Evolutionary conservation across 2,329 filamentous ascomycete genomes (phyloP).

Genomic region (Ascochyta lentis): DNA sequence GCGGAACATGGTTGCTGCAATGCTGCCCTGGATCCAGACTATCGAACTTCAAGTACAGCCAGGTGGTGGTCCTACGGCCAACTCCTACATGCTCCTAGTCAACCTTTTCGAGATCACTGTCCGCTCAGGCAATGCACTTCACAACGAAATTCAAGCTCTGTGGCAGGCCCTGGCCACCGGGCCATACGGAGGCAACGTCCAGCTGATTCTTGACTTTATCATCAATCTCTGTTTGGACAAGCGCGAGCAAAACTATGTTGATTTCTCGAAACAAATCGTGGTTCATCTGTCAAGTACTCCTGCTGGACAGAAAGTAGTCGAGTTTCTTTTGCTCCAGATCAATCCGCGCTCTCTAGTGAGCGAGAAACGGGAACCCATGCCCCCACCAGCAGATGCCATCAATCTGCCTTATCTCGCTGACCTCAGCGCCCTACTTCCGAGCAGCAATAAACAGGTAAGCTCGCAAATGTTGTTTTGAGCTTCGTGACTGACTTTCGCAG

Average conservation of each 20-base stretch:
- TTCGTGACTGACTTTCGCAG: slow-evolving; percentile 43
- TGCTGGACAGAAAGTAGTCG: slow-evolving; percentile 88
- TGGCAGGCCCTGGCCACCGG: slow-evolving; percentile 97
- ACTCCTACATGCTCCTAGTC: slow-evolving; percentile 91
- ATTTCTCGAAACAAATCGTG: slow-evolving; percentile 97
- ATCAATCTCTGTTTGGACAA: slow-evolving; percentile 92
- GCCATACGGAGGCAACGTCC: slow-evolving; percentile 90
- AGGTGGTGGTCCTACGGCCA: slow-evolving; percentile 86
- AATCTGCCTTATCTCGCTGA: slow-evolving; percentile 86
- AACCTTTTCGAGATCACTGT: slow-evolving; percentile 97
- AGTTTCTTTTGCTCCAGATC: slow-evolving; percentile 90
- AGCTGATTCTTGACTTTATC: slow-evolving; percentile 93
- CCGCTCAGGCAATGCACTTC: slow-evolving; percentile 82
- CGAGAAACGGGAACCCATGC: slow-evolving; percentile 67
- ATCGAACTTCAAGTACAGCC: slow-evolving; percentile 92
- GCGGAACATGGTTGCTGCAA: slow-evolving; percentile 90
- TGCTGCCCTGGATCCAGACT: slow-evolving; percentile 94
- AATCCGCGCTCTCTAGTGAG: slow-evolving; percentile 97
- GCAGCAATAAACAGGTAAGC: slow-evolving; percentile 42
- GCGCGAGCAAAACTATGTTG: slow-evolving; percentile 96
- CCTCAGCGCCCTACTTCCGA: slow-evolving; percentile 35
- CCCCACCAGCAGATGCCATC: slow-evolving; percentile 72
- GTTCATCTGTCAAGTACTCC: slow-evolving; percentile 90
- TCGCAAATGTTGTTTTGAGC: background rate
- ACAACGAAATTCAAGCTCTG: slow-evolving; percentile 95